Conservation (phyloP, 1,139 yeast genomes). For the Geotrichum carabidarum region DNA sequence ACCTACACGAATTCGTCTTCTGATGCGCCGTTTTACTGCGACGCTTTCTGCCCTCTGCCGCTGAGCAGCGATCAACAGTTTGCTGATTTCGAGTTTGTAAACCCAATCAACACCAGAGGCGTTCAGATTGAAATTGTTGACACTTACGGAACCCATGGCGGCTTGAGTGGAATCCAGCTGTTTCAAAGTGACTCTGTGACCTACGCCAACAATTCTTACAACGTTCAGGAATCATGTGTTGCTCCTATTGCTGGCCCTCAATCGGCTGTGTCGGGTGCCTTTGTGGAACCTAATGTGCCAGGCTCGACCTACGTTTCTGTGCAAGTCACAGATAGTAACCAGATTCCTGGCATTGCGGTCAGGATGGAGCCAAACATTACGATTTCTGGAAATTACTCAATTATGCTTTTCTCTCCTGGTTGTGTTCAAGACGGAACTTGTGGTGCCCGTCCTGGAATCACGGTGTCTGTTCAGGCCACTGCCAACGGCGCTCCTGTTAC, state of each 20-base stretch:
- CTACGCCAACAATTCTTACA: constrained; percentile 71
- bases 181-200: constrained; percentile 54
- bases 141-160: constrained; percentile 67
- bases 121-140: constrained; percentile 62
- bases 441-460: constrained; percentile 63
- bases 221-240: constrained; percentile 49
- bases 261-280: constrained; percentile 22
- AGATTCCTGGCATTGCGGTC: constrained; percentile 44
- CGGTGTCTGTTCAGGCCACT: constrained; percentile 53
- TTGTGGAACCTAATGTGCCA: constrained; percentile 22
- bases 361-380: constrained; percentile 66
- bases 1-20: constrained; percentile 74
- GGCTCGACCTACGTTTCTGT: constrained; percentile 38
- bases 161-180: constrained; percentile 66
- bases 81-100: constrained; percentile 79
- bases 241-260: constrained; percentile 28
- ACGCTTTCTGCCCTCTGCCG: constrained; percentile 76
- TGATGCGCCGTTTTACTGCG: constrained; percentile 50
- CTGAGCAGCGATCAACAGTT: constrained; percentile 46
- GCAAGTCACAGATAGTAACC: constrained; percentile 35
- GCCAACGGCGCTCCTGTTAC: constrained; percentile 37
- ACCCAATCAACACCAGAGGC: constrained; percentile 56
- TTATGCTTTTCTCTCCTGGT: constrained; percentile 80
- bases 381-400: constrained; percentile 67
- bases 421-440: constrained; percentile 70